These are phyloP conservation scores for Breynia disticha DNA, from an alignment of 441 rosid species.

Conservation along the genomic window DNA sequence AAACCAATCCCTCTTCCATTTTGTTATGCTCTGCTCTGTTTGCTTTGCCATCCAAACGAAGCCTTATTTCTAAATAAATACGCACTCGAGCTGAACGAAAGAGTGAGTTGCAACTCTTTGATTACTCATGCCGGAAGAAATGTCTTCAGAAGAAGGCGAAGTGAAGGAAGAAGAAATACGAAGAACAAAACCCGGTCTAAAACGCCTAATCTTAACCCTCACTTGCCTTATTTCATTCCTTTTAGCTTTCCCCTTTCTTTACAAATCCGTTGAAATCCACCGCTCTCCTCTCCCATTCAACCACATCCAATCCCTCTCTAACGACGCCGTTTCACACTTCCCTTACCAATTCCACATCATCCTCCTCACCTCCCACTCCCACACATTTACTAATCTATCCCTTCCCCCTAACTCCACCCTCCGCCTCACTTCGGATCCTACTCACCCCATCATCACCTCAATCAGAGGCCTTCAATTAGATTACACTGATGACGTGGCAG, in stretches of 20 bases:
- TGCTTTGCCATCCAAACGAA: no score
- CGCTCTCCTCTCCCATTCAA: slow-evolving; percentile 73
- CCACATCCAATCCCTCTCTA: slow-evolving; percentile 52
- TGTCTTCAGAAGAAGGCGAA: neutral
- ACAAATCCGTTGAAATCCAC: slow-evolving; percentile 90
- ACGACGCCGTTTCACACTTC: slow-evolving; percentile 41
- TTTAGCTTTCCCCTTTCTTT: slow-evolving; percentile 65
- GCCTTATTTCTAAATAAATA: no score
- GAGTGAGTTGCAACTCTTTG: no score
- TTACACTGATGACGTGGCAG: slow-evolving; percentile 32
- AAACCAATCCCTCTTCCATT: no score
- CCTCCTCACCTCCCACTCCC: slow-evolving; percentile 31
- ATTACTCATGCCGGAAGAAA: no score
- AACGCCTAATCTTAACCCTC: slow-evolving; percentile 63
- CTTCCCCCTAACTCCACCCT: slow-evolving; percentile 35
- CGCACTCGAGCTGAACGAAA: no score
- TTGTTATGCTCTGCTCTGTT: no score
- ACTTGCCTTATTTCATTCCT: slow-evolving; percentile 63
- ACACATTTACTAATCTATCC: no score
- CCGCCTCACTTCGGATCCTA: slow-evolving; percentile 28
- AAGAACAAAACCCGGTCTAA: slow-evolving; percentile 51
- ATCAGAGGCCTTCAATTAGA: slow-evolving; percentile 30
- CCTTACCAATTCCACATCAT: slow-evolving; percentile 57
- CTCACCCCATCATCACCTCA: slow-evolving; percentile 37
- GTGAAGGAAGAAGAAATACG: slow-evolving; percentile 53